These are phyloP conservation scores for Withania somnifera DNA, from an alignment of 305 asterid genomes.

Conservation along the genomic window DNA sequence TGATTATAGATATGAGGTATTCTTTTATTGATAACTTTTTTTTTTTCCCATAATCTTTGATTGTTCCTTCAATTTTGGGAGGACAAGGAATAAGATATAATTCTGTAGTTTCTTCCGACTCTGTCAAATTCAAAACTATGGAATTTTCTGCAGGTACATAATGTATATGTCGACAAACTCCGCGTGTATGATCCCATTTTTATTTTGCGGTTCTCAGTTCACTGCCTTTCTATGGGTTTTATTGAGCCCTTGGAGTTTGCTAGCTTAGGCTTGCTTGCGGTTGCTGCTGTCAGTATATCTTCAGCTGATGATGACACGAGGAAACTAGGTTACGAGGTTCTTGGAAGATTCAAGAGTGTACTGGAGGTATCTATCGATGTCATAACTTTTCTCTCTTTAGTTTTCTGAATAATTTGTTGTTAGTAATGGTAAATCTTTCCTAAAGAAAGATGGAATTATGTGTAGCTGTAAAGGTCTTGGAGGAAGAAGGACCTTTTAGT, in stretches of 20 bases:
- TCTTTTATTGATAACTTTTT: background rate
- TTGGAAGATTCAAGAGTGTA: conserved; percentile 54
- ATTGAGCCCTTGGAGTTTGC: conserved; percentile 80
- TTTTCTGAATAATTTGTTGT: background rate
- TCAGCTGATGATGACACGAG: conserved; percentile 64
- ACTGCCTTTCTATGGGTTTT: conserved; percentile 67
- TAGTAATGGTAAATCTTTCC: background rate
- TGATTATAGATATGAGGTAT: conserved; percentile 41
- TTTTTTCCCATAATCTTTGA: conserved; percentile 8
- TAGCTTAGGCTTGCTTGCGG: conserved; percentile 81
- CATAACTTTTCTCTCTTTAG: background rate
- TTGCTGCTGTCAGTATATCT: conserved; percentile 70
- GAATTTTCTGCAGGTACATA: conserved; percentile 34
- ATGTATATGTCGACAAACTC: conserved; percentile 25
- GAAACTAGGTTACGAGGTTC: conserved; percentile 72
- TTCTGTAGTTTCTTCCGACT: background rate
- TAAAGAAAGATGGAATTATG: background rate
- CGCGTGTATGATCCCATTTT: conserved; percentile 72
- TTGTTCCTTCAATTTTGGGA: background rate
- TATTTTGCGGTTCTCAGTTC: conserved; percentile 76
- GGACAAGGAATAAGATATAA: background rate
- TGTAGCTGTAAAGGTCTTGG: background rate
- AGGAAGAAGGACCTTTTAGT: background rate
- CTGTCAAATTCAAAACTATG: background rate
- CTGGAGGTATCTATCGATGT: conserved; percentile 39